Conservation (phyloP, 495 filamentous ascomycete species). For the Penicillium cinerascens region DNA sequence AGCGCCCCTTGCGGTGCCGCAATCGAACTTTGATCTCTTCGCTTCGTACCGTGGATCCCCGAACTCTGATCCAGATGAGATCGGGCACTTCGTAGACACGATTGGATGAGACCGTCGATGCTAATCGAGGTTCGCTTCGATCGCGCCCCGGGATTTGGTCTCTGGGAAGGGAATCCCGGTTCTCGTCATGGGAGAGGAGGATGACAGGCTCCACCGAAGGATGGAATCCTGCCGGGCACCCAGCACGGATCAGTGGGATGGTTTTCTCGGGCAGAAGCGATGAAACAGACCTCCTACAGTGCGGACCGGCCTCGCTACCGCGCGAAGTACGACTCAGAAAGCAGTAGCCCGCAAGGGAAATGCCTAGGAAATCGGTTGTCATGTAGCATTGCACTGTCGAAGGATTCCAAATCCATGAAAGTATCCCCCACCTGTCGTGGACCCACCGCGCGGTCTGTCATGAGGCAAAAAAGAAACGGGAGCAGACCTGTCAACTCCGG, state of each 20-base stretch:
- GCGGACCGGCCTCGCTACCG: no score
- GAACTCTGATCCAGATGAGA: conserved; percentile 1
- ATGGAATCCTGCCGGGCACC: no score
- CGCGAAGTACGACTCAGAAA: no score
- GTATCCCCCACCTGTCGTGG: neutral
- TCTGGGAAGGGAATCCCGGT: conserved; percentile 8
- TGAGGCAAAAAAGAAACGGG: conserved; percentile 8
- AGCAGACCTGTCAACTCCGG: conserved; percentile 24
- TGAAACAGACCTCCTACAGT: no score
- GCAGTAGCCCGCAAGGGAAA: no score
- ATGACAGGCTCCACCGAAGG: neutral
- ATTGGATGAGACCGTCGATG: conserved; percentile 1
- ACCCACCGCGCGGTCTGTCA: conserved; percentile 5
- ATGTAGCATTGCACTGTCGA: neutral
- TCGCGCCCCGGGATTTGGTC: conserved; percentile 14
- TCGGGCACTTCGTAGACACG: neutral
- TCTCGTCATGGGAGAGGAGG: neutral
- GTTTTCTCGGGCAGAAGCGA: no score
- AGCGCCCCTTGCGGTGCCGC: conserved; percentile 11
- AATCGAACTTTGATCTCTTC: conserved; percentile 1
- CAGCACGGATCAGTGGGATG: no score
- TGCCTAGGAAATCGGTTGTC: neutral
- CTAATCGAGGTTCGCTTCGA: neutral
- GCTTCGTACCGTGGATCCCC: neutral
- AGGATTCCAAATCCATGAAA: neutral